Evolutionary conservation across 2,329 filamentous ascomycete genomes (phyloP).

Genomic region (Diaporthe sp.): DNA sequence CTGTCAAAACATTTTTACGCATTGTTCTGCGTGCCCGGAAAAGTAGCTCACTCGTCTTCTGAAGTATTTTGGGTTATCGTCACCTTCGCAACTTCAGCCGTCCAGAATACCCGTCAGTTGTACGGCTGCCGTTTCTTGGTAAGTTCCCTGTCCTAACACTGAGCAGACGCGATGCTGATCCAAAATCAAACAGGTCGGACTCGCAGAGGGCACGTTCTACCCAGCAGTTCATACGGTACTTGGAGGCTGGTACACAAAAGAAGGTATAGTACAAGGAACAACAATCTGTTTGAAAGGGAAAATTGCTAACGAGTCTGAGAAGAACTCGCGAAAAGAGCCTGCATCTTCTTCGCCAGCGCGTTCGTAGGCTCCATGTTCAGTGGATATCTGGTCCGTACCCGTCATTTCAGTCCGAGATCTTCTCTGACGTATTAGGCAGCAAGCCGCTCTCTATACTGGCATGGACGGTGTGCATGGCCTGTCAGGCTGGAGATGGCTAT

Average conservation of each 20-base stretch:
- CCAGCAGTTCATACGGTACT: conserved; percentile 39
- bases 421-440: conserved; percentile 20
- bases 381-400: conserved; percentile 34
- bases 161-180: neutral
- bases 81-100: conserved; percentile 39
- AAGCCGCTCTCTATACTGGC: conserved; percentile 44
- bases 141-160: neutral
- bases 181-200: conserved; percentile 23
- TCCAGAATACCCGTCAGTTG: conserved; percentile 37
- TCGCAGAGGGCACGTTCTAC: conserved; percentile 40
- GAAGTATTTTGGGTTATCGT: conserved; percentile 39
- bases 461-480: conserved; percentile 44
- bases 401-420: neutral
- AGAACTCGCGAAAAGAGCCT: conserved; percentile 39
- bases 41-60: neutral
- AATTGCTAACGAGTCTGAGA: neutral
- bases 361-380: conserved; percentile 39
- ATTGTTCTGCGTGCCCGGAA: neutral
- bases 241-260: conserved; percentile 39
- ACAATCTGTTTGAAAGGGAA: too few species aligned
- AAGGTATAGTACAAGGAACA: conserved; percentile 7
- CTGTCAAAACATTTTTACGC: neutral
- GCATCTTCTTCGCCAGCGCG: conserved; percentile 39
- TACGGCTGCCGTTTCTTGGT: conserved; percentile 39
- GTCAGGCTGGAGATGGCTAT: conserved; percentile 47